Evolutionary conservation across 176 grass and related monocot genomes (phyloP).

Genomic region (Alloteropsis semialata): DNA sequence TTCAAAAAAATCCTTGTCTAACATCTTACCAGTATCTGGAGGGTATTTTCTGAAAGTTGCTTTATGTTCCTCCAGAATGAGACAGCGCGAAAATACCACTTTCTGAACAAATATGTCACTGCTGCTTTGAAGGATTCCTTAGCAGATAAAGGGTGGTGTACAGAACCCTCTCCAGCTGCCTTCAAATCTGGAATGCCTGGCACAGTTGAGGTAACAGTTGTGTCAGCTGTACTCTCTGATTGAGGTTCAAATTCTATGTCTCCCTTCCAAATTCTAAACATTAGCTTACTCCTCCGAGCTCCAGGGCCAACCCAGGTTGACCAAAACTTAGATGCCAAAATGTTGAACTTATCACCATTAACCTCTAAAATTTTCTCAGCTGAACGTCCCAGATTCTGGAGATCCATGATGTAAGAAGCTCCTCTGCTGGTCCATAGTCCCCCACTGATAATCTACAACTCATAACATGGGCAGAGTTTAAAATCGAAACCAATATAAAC

Average conservation of each 20-base stretch:
- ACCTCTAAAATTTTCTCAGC: conserved; percentile 70
- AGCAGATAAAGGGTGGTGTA: conserved; percentile 58
- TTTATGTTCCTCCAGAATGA: conserved; percentile 70
- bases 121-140: conserved; percentile 63
- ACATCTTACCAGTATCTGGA: conserved; percentile 78
- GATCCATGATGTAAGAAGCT: conserved; percentile 58
- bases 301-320: conserved; percentile 89
- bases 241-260: conserved; percentile 76
- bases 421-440: conserved; percentile 77
- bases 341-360: conserved; percentile 70
- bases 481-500: neutral
- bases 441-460: conserved; percentile 73
- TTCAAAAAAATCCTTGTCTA: neutral
- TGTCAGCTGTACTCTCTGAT: conserved; percentile 51
- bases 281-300: conserved; percentile 82
- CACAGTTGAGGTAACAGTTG: conserved; percentile 37
- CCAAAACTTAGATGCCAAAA: conserved; percentile 89
- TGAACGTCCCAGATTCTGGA: conserved; percentile 45
- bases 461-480: conserved; percentile 6
- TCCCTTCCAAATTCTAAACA: conserved; percentile 80
- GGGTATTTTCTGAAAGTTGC: conserved; percentile 44
- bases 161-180: conserved; percentile 35
- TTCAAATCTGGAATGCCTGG: conserved; percentile 42
- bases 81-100: conserved; percentile 51
- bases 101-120: conserved; percentile 54